Evolutionary conservation across 305 asterid genomes (phyloP).

Genomic region (Euphrasia arctica): DNA sequence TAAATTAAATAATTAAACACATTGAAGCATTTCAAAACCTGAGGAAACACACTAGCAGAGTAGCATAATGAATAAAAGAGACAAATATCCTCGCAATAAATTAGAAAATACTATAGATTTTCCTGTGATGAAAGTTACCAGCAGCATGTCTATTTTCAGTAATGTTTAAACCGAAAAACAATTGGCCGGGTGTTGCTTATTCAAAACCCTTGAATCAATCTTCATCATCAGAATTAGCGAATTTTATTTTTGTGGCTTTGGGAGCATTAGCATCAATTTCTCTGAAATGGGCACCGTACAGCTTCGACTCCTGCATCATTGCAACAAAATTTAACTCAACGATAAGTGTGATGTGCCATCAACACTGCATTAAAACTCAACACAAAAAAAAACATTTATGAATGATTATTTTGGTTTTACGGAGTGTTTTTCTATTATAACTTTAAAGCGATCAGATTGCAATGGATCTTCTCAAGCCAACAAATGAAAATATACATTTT

Average conservation of each 20-base stretch:
- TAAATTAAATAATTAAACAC: no score
- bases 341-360: background rate
- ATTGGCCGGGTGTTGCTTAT: background rate
- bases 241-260: conserved; percentile 77
- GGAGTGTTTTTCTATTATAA: background rate
- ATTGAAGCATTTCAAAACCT: no score
- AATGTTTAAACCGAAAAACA: background rate
- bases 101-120: background rate
- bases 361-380: background rate
- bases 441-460: no score
- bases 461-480: no score
- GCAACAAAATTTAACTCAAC: background rate
- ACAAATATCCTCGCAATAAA: conserved; percentile 5
- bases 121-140: conserved; percentile 14
- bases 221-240: conserved; percentile 73
- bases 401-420: background rate
- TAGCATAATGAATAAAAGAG: no score
- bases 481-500: no score
- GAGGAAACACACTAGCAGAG: no score
- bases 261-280: conserved; percentile 87
- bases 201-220: conserved; percentile 33
- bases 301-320: conserved; percentile 76
- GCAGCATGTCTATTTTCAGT: background rate
- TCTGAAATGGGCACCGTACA: conserved; percentile 94
- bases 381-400: background rate